Evolutionary conservation across 768 basidiomycete genomes (phyloP).

Genomic region (Clathrus columnatus): DNA sequence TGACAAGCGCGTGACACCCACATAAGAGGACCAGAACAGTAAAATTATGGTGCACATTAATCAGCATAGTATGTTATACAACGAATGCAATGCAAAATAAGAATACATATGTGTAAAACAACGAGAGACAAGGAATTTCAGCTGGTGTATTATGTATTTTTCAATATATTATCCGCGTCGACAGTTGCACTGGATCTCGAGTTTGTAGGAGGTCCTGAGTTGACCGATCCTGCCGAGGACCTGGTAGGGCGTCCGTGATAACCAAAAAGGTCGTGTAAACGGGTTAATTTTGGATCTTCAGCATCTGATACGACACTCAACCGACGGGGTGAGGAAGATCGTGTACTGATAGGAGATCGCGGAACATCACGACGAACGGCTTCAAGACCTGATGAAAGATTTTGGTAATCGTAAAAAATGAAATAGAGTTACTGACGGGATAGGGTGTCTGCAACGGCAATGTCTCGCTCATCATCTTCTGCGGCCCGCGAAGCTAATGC

Average conservation of each 20-base stretch:
- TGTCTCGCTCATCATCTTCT: constrained; percentile 73
- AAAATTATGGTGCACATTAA: neutral
- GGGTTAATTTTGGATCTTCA: constrained; percentile 9
- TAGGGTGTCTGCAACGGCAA: constrained; percentile 74
- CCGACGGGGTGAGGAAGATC: constrained; percentile 5
- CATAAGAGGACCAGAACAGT: neutral
- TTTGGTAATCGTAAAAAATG: neutral
- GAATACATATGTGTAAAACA: neutral
- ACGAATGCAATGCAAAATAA: neutral
- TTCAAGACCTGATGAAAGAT: constrained; percentile 6
- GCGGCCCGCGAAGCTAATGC: constrained; percentile 83
- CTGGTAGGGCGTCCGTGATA: constrained; percentile 6
- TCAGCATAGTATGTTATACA: neutral
- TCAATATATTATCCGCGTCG: neutral
- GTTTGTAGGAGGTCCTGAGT: neutral
- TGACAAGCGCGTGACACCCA: neutral
- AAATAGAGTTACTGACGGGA: constrained; percentile 48
- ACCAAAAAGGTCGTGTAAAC: constrained; percentile 9
- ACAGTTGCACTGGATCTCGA: neutral
- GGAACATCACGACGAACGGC: constrained; percentile 8
- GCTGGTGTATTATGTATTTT: neutral
- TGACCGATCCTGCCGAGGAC: constrained; percentile 5
- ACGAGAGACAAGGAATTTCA: too few relatives aligned
- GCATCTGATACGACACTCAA: constrained; percentile 5
- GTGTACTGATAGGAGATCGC: neutral